Evolutionary conservation across 192 early-diverging fungal species (phyloP).

Genomic region (Coemansia umbellata): DNA sequence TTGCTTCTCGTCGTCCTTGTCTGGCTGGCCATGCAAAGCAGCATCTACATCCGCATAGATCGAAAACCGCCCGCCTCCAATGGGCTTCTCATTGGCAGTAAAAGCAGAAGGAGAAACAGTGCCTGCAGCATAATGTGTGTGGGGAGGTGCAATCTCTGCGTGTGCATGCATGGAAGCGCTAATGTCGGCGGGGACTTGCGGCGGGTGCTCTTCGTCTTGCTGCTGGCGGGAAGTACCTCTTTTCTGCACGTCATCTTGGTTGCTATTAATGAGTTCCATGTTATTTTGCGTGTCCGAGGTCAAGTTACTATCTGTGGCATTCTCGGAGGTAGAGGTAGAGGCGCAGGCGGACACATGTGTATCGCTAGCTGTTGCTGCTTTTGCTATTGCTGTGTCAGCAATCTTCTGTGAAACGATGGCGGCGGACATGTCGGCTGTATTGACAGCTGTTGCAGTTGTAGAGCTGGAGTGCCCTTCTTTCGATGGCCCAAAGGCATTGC

Average conservation of each 20-base stretch:
- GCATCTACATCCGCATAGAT: conserved; percentile 10
- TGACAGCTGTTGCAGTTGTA: not conserved
- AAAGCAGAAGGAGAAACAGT: not conserved
- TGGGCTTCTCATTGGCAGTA: not conserved
- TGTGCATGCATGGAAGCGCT: conserved; percentile 9
- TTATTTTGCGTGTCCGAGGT: not conserved
- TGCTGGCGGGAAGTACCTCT: not conserved
- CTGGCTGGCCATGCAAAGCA: conserved; percentile 3
- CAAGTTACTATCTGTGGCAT: not conserved
- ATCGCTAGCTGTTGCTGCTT: not conserved
- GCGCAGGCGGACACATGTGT: not conserved
- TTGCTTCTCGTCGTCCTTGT: conserved; percentile 15
- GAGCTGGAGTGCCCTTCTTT: not conserved
- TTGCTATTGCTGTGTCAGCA: not conserved
- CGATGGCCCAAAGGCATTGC: no score
- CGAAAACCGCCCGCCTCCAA: conserved; percentile 24
- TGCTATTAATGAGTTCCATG: not conserved
- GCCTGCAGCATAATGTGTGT: no score
- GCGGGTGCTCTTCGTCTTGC: not conserved
- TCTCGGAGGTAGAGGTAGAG: not conserved
- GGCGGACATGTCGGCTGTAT: not conserved
- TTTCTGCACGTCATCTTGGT: not conserved
- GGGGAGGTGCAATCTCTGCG: conserved; percentile 26
- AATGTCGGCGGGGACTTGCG: not conserved
- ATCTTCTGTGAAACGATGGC: not conserved